Conservation (phyloP, 2,329 filamentous ascomycete species). For the Aureobasidium namibiae region DNA sequence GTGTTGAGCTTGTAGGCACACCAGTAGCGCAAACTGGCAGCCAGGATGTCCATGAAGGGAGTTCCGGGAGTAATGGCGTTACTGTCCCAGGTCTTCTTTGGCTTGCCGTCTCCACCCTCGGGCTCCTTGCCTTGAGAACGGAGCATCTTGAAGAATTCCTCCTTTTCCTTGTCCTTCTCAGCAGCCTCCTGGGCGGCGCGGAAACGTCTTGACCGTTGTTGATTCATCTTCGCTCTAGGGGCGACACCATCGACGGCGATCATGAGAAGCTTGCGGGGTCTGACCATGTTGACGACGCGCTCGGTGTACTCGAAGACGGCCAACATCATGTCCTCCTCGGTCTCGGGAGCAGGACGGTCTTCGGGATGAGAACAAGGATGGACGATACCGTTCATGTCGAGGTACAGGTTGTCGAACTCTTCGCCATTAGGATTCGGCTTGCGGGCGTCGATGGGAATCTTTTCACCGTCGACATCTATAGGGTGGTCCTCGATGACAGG, state of each 20-base stretch:
- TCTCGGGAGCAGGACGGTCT: slow-evolving; percentile 79
- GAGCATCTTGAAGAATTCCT: slow-evolving; percentile 76
- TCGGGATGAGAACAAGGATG: slow-evolving; percentile 98
- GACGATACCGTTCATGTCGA: slow-evolving; percentile 99
- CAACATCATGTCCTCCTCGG: slow-evolving; percentile 99
- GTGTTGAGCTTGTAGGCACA: slow-evolving; percentile 96
- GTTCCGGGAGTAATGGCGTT: slow-evolving; percentile 90
- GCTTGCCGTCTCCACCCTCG: slow-evolving; percentile 40
- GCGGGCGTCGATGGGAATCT: slow-evolving; percentile 77
- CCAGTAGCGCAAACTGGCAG: slow-evolving; percentile 87
- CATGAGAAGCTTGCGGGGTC: slow-evolving; percentile 90
- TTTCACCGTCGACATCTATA: slow-evolving; percentile 70
- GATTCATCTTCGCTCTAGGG: slow-evolving; percentile 98
- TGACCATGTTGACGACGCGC: slow-evolving; percentile 96
- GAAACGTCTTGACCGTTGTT: slow-evolving; percentile 93
- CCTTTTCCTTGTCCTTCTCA: slow-evolving; percentile 87
- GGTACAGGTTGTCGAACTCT: slow-evolving; percentile 94
- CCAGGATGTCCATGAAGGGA: slow-evolving; percentile 96
- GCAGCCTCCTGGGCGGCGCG: slow-evolving; percentile 88
- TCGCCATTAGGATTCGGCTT: slow-evolving; percentile 91
- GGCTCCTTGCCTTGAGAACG: slow-evolving; percentile 52
- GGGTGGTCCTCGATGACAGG: slow-evolving; percentile 81
- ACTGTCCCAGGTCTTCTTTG: slow-evolving; percentile 87
- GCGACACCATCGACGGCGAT: slow-evolving; percentile 98
- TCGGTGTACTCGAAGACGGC: slow-evolving; percentile 99